These are phyloP conservation scores for Naegleria fowleri DNA, from an alignment of 208 protist genomes.

Conservation along the genomic window DNA sequence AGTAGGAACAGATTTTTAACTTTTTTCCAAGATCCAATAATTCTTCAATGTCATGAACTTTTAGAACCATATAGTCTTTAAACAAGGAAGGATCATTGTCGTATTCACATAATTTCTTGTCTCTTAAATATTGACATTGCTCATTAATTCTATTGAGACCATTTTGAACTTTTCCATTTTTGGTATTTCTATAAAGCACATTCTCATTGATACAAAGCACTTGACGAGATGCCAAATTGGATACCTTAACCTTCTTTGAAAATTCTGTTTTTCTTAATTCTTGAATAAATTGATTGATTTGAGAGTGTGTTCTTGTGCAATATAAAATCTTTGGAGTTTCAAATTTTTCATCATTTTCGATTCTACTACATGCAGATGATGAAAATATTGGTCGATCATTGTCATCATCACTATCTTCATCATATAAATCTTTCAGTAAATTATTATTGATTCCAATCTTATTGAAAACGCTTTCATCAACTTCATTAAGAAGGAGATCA, in stretches of 20 bases:
- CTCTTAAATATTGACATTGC: slow-evolving; percentile 77
- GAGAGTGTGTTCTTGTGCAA: slow-evolving; percentile 87
- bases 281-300: slow-evolving; percentile 80
- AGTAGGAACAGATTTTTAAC: slow-evolving; percentile 38
- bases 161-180: slow-evolving; percentile 38
- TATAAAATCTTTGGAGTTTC: slow-evolving; percentile 77
- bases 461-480: slow-evolving; percentile 31
- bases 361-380: slow-evolving; percentile 34
- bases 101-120: slow-evolving; percentile 37
- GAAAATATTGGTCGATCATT: slow-evolving; percentile 22
- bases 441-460: slow-evolving; percentile 35
- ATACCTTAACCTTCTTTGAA: slow-evolving; percentile 48
- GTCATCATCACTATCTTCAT: not conserved
- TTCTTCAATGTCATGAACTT: slow-evolving; percentile 55
- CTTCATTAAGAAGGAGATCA: slow-evolving; percentile 48
- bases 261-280: slow-evolving; percentile 77
- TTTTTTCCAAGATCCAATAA: slow-evolving; percentile 38
- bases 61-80: slow-evolving; percentile 25
- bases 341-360: slow-evolving; percentile 30
- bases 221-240: slow-evolving; percentile 77
- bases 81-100: slow-evolving; percentile 32
- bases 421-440: slow-evolving; percentile 12
- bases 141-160: slow-evolving; percentile 71
- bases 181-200: slow-evolving; percentile 34
- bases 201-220: slow-evolving; percentile 76